phyloP scores from a whole-genome alignment of 176 grass and related monocot species.

The Phoenix dactylifera region DNA sequence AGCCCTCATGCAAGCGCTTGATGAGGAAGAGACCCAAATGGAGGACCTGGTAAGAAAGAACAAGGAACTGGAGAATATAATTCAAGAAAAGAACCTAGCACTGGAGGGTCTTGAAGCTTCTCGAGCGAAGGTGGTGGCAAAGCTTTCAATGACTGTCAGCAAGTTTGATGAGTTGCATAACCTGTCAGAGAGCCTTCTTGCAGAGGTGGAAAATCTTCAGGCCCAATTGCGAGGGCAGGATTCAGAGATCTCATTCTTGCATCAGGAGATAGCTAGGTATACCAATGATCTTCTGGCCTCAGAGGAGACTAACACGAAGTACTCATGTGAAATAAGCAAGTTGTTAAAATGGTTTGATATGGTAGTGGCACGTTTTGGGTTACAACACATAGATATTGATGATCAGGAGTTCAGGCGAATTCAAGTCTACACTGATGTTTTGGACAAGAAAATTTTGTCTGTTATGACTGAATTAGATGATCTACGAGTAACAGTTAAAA shows the following conservation, averaged over 20 bases:
- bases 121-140: conserved; percentile 54
- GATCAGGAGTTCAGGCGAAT: conserved; percentile 45
- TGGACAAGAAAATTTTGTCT: conserved; percentile 64
- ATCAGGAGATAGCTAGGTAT: conserved; percentile 82
- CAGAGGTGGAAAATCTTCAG: conserved; percentile 91
- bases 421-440: conserved; percentile 49
- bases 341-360: conserved; percentile 72
- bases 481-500: conserved; percentile 48
- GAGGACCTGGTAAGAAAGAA: conserved; percentile 61
- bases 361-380: conserved; percentile 43
- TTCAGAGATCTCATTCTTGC: conserved; percentile 87
- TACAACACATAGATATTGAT: conserved; percentile 27
- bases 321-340: conserved; percentile 44
- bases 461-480: conserved; percentile 60
- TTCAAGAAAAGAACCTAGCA: conserved; percentile 62
- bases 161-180: conserved; percentile 97
- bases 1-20: conserved; percentile 90
- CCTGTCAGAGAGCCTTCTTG: conserved; percentile 86
- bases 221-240: conserved; percentile 71
- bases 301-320: conserved; percentile 69
- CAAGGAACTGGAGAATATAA: conserved; percentile 46
- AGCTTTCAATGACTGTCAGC: conserved; percentile 70
- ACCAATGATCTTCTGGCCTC: conserved; percentile 78
- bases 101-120: conserved; percentile 73
- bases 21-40: conserved; percentile 93